Base-by-base conservation (phyloP, 225 moss, liverwort and hornwort species). In the Bryum argenteum region DNA sequence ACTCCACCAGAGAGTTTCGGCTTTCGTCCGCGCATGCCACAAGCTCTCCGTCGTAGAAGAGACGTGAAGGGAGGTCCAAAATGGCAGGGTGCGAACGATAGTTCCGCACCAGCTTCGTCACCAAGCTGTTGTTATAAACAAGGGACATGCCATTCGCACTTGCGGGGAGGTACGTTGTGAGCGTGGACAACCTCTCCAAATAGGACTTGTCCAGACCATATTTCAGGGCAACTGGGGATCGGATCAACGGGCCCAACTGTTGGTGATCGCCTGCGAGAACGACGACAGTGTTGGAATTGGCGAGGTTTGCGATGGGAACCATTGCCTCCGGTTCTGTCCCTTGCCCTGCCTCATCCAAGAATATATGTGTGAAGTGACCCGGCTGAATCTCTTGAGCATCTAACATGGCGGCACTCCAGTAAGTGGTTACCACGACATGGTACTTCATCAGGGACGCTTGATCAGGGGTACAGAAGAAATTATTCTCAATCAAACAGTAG, bases 11-110 rank as follows among this genome's bases (percentile, higher is more conserved):
- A 8, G 84, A 87, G 74, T 84, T 79, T 13, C 84, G 64, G 71
- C 84, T 87, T 43, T 87, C 84, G 21, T 81, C 87, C 50, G 87
- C 87, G 52, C 87, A 87, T 43, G 87, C 81, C n/a, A 84, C 76
- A 33, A 87, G 84, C 67, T 87, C 87, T 68, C 87, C 84, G 8
- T 84, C 79, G 38, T 87, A 87, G 55, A 87, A 87, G 16, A 87
- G 84, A 50, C 87, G 81, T 51, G 87, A 87, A 41, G 87, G 84
- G 44, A 87, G 84, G 71, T 84, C 81, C 68, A 87, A 62, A 65
- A 87, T 87, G 52, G 84, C 84, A 68, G 87, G 87, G 58, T 87
- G 87, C 44, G 87, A 87, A 62, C 87, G 87, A 72, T 87, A 87
- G 42, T 87, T 87, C 71, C 84, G 73, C 77, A 87, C 78, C 55